Evolutionary conservation across 257 asterid species (phyloP).

Genomic region (Solanum pennellii): DNA sequence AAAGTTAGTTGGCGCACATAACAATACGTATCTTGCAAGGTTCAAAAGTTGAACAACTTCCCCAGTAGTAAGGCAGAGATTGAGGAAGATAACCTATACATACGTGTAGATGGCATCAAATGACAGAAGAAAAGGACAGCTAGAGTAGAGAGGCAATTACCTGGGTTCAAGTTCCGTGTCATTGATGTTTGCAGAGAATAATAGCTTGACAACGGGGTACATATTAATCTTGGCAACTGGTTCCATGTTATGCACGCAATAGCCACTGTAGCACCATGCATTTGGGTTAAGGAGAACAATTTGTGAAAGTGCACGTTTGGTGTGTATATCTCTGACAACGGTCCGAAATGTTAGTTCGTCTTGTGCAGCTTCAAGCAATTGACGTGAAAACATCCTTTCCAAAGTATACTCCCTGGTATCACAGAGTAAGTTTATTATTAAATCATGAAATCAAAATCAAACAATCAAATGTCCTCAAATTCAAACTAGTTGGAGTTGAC

Average conservation of each 20-base stretch:
- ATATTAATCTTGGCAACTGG: constrained; percentile 35
- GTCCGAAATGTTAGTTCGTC: constrained; percentile 82
- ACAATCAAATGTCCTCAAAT: background rate
- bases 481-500: background rate
- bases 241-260: constrained; percentile 24
- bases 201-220: constrained; percentile 55
- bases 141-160: constrained; percentile 26
- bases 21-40: background rate
- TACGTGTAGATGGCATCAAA: background rate
- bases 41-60: background rate
- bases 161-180: constrained; percentile 34
- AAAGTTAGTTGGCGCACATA: background rate
- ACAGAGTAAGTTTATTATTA: background rate
- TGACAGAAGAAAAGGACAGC: background rate
- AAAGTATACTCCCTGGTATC: constrained; percentile 50
- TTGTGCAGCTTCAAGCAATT: constrained; percentile 70
- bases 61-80: background rate
- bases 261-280: constrained; percentile 63
- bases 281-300: constrained; percentile 79
- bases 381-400: constrained; percentile 69
- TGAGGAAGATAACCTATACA: background rate
- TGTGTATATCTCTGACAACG: constrained; percentile 58
- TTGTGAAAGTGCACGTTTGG: constrained; percentile 46
- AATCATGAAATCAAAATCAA: background rate
- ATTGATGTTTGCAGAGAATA: constrained; percentile 38